Base-by-base conservation (phyloP, 2,329 filamentous ascomycete species). In the Cladosporium austrohemisphaericum region DNA sequence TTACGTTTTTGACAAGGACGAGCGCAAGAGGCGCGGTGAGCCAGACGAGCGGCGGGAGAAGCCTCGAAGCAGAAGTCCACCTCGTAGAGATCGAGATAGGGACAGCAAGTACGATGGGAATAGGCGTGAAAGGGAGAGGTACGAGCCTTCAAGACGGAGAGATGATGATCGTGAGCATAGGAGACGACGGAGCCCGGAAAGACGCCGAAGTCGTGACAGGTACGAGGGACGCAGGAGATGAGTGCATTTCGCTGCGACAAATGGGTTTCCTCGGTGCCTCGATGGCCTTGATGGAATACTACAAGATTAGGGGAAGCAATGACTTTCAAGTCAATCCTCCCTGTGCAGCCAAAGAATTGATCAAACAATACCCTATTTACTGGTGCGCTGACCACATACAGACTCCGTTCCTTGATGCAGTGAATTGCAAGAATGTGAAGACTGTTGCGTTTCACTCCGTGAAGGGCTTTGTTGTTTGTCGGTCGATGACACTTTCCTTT, bases 1-100 rank as follows among this genome's bases (percentile, higher is more conserved):
- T 47, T 90, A 94, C 81, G 83, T 95, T 0, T 88, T 94, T 64
- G 85, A 88, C 52, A 83, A 85, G 47, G 79, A 85, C 5, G 61
- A 63, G 25, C 55, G 57, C 16, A 41, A 47, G 9, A 56, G 41
- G 18, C 52, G 47, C 9, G 29, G 49, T 7, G 51, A 57, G n/a
- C 16, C 29, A 6, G 28, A 41, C 2, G 51, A 57, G 10, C 36
- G 32, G 9, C 47, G 41, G 25, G 51, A 52, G 32, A 38, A 56
- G n/a, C 57, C 60, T 20, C 55, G 62, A 29, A 62, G 58, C 40
- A 57, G 59, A 23, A 66, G 64, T 55, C 64, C 63, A 16, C 53
- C 52, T 26, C 50, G 57, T 26, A 55, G 59, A 6, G 56, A 60
- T 19, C 41, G 52, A 16, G 41, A 49, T 9, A 51, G 55, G 23